phyloP scores from a whole-genome alignment of 169 alveolate genomes.

The Eimeria maxima region DNA sequence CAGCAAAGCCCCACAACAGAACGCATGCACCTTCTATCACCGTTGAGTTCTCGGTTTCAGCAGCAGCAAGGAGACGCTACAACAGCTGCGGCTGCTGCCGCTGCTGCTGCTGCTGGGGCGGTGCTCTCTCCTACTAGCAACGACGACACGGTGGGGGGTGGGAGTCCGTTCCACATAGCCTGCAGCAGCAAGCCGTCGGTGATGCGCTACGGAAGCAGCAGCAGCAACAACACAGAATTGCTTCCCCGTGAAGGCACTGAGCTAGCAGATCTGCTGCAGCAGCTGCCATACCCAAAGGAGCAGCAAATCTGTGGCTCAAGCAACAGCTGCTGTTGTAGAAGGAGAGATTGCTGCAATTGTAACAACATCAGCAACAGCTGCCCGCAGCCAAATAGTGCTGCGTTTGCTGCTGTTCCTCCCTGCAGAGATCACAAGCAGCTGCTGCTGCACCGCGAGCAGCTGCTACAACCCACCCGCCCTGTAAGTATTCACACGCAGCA shows the following conservation, averaged over 20 bases:
- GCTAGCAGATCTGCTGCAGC: background rate
- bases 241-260: background rate
- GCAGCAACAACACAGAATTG: conserved; percentile 10
- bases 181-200: conserved; percentile 6
- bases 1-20: conserved; percentile 42
- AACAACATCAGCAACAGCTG: conserved; percentile 33
- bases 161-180: background rate
- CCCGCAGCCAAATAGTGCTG: background rate
- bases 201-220: conserved; percentile 16
- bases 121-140: conserved; percentile 58
- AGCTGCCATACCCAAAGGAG: background rate
- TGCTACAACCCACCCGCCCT: background rate
- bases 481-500: conserved; percentile 10
- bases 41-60: background rate
- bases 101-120: conserved; percentile 57
- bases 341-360: conserved; percentile 9
- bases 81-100: conserved; percentile 63
- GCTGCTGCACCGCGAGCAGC: conserved; percentile 50
- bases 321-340: conserved; percentile 51
- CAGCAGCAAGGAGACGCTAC: conserved; percentile 50
- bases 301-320: conserved; percentile 17
- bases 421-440: conserved; percentile 6
- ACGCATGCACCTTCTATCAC: conserved; percentile 8
- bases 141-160: background rate
- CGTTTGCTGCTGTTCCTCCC: conserved; percentile 4